Percentiles rank a stretch among this genome's conserved stretches.
Conservation (phyloP, 1,284 basidiomycete species). For the Cronartium quercuum region DNA sequence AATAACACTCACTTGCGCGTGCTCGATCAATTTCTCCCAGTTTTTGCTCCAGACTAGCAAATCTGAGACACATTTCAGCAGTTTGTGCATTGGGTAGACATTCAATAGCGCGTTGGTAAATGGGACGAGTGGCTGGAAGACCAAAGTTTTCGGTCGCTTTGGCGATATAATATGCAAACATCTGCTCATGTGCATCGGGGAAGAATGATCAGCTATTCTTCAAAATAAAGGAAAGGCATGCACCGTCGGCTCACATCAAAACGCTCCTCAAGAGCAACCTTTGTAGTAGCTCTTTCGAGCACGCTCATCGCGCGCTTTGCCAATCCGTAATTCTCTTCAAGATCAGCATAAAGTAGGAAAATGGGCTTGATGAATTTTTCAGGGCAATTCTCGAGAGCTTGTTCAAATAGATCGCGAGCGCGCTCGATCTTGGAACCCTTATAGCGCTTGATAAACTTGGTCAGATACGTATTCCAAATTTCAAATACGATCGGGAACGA, state of each 20-base stretch:
- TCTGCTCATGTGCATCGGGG: conserved; percentile 54
- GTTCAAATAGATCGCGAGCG: conserved; percentile 92
- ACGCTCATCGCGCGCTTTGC: conserved; percentile 94
- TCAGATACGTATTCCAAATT: conserved; percentile 97
- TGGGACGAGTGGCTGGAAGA: conserved; percentile 87
- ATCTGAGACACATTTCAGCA: conserved; percentile 94
- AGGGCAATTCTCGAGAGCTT: conserved; percentile 92
- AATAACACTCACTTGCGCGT: conserved; percentile 57
- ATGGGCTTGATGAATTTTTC: conserved; percentile 88
- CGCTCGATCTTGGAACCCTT: conserved; percentile 90
- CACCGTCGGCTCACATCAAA: conserved; percentile 67
- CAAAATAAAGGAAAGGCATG: background rate
- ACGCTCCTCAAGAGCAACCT: conserved; percentile 80
- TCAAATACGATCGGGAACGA: conserved; percentile 98
- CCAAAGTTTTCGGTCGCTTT: conserved; percentile 95
- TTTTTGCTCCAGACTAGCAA: conserved; percentile 92
- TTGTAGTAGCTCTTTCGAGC: conserved; percentile 82
- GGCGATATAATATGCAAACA: conserved; percentile 95
- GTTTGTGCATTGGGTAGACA: conserved; percentile 85
- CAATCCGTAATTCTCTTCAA: conserved; percentile 91
- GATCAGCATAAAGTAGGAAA: conserved; percentile 87
- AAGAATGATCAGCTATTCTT: conserved; percentile 22
- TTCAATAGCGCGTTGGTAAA: conserved; percentile 95
- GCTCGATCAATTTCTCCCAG: conserved; percentile 98
- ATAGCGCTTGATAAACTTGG: conserved; percentile 95